Conservation (phyloP, 768 basidiomycete genomes). For the Rhizopogon roseolus region DNA sequence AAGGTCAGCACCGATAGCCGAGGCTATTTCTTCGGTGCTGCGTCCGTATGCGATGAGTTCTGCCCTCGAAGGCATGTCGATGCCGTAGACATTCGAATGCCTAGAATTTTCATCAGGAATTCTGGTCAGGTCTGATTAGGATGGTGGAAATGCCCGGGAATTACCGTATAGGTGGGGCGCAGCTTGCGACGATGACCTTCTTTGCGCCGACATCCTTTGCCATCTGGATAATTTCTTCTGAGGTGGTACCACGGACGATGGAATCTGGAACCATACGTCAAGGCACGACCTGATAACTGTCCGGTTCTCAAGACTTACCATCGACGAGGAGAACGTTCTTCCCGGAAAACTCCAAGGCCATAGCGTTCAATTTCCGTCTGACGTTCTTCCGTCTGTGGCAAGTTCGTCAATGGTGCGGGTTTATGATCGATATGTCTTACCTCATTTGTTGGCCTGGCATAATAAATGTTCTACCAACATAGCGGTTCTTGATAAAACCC, state of each 20-base stretch:
- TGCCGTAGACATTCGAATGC: conserved; percentile 94
- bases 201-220: conserved; percentile 98
- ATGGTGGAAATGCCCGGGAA: conserved; percentile 2
- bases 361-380: conserved; percentile 91
- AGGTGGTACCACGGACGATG: conserved; percentile 97
- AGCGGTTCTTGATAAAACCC: conserved; percentile 98
- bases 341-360: conserved; percentile 91
- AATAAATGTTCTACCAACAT: conserved; percentile 97
- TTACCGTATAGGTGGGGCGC: conserved; percentile 92
- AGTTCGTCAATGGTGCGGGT: neutral
- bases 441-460: conserved; percentile 99
- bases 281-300: neutral
- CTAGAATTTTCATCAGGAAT: conserved; percentile 30
- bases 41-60: conserved; percentile 89
- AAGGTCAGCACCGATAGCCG: conserved; percentile 87
- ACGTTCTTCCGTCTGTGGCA: conserved; percentile 81
- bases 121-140: neutral
- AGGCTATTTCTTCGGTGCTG: conserved; percentile 64
- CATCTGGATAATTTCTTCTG: conserved; percentile 98
- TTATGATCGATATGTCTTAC: conserved; percentile 27
- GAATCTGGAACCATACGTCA: conserved; percentile 57
- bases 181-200: conserved; percentile 93
- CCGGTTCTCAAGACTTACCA: conserved; percentile 43
- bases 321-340: conserved; percentile 96
- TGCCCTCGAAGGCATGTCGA: conserved; percentile 96